A percentile compares a stretch with the other conserved stretches of the same genome.
These are phyloP conservation scores for Boletus rubropictus DNA, from an alignment of 768 basidiomycete genomes.

Conservation along the genomic window DNA sequence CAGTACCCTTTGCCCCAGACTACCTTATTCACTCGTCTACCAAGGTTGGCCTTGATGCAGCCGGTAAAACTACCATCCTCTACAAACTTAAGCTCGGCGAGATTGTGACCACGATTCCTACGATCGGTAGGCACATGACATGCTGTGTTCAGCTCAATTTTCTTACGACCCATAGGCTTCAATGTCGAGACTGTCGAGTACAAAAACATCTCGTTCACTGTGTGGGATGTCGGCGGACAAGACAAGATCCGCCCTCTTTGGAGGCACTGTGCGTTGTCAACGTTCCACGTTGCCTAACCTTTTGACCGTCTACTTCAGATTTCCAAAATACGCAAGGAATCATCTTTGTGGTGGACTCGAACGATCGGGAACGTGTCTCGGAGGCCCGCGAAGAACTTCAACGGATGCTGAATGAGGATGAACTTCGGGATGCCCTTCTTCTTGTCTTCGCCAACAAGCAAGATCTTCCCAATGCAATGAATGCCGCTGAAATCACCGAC, in stretches of 20 bases:
- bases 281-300: conserved; percentile 5
- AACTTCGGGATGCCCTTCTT: conserved; percentile 95
- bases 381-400: conserved; percentile 99
- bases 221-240: conserved; percentile 99
- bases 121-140: conserved; percentile 72
- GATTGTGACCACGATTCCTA: conserved; percentile 99
- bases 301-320: conserved; percentile 48
- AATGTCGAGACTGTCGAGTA: conserved; percentile 99
- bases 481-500: conserved; percentile 98
- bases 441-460: conserved; percentile 99
- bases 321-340: conserved; percentile 99
- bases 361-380: conserved; percentile 98
- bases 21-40: conserved; percentile 6
- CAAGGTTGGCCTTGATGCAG: conserved; percentile 98
- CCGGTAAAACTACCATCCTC: conserved; percentile 96
- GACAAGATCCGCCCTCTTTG: conserved; percentile 99
- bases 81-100: conserved; percentile 99
- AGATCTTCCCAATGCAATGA: conserved; percentile 99
- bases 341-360: conserved; percentile 99
- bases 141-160: background rate
- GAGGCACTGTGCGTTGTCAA: conserved; percentile 87
- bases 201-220: conserved; percentile 99
- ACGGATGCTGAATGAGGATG: conserved; percentile 99
- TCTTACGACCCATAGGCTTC: conserved; percentile 63
- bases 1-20: conserved; percentile 18